A percentile compares a stretch with the other conserved stretches of the same genome.
Conservation (phyloP, 2,329 filamentous ascomycete genomes). For the Cercospora citrullina region DNA sequence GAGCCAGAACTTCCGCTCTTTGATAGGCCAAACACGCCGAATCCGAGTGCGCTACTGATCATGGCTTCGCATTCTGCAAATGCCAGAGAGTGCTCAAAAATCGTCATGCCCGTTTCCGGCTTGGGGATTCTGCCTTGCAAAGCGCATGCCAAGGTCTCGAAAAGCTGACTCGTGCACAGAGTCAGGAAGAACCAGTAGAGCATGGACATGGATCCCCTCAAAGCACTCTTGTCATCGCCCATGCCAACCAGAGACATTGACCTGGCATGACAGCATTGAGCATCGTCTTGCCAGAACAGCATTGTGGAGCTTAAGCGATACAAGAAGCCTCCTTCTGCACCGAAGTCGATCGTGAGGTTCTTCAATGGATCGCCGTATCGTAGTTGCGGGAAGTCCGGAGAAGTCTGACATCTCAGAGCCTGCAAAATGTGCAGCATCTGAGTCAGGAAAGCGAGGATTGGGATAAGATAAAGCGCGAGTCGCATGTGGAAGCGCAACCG, state of each 20-base stretch:
- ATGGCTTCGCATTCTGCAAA: conserved; percentile 94
- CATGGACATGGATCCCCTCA: conserved; percentile 74
- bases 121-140: conserved; percentile 78
- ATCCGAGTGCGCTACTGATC: conserved; percentile 74
- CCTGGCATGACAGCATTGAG: conserved; percentile 71
- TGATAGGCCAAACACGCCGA: conserved; percentile 64
- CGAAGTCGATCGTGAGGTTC: conserved; percentile 49
- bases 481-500: conserved; percentile 71
- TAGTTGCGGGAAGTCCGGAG: conserved; percentile 47
- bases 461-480: conserved; percentile 67
- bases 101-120: conserved; percentile 90
- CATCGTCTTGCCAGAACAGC: conserved; percentile 72
- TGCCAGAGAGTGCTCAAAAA: conserved; percentile 93
- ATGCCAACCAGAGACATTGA: conserved; percentile 63
- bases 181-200: conserved; percentile 75
- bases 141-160: conserved; percentile 85
- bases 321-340: conserved; percentile 65
- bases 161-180: conserved; percentile 72
- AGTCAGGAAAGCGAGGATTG: conserved; percentile 67
- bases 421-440: conserved; percentile 73
- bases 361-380: conserved; percentile 50
- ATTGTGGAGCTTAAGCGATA: conserved; percentile 71
- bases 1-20: conserved; percentile 40
- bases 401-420: conserved; percentile 87
- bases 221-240: conserved; percentile 52